phyloP scores from a whole-genome alignment of 1,139 yeast genomes.

The Nakaseomyces glabratus region DNA sequence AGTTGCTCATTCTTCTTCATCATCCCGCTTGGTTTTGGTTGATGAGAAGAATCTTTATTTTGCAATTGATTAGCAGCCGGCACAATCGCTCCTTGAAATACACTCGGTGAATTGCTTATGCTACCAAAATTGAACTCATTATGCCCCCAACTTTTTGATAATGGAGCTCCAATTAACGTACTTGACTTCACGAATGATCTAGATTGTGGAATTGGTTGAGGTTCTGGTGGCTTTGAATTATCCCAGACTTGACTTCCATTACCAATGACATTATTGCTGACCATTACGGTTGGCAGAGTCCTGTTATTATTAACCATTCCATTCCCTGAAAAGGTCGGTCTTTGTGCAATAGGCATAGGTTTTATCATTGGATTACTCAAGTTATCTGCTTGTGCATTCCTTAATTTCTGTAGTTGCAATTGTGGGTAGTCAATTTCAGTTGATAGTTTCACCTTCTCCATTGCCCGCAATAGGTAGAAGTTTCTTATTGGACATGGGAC shows the following conservation, averaged over 20 bases:
- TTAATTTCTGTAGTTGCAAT: slow-evolving; percentile 4
- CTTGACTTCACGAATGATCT: slow-evolving; percentile 2
- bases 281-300: slow-evolving; percentile 2
- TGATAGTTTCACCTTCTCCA: slow-evolving; percentile 9
- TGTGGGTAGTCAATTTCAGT: slow-evolving; percentile 3
- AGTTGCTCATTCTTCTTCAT: too few relatives aligned
- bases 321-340: not conserved
- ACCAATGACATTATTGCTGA: not conserved
- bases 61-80: too few relatives aligned
- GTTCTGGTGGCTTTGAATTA: not conserved
- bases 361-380: not conserved
- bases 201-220: slow-evolving; percentile 1
- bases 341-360: not conserved
- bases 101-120: too few relatives aligned
- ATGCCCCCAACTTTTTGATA: slow-evolving; percentile 3
- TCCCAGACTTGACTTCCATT: slow-evolving; percentile 1
- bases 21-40: too few relatives aligned
- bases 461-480: slow-evolving; percentile 26
- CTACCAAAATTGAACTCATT: slow-evolving; percentile 5
- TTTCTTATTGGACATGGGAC: slow-evolving; percentile 40
- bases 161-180: not conserved
- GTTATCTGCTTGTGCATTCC: slow-evolving; percentile 5
- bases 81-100: too few relatives aligned
- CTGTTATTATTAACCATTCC: not conserved
- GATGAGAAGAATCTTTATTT: too few relatives aligned